Base-by-base conservation (phyloP, 2,329 filamentous ascomycete genomes). In the Periconia macrospinosa region DNA sequence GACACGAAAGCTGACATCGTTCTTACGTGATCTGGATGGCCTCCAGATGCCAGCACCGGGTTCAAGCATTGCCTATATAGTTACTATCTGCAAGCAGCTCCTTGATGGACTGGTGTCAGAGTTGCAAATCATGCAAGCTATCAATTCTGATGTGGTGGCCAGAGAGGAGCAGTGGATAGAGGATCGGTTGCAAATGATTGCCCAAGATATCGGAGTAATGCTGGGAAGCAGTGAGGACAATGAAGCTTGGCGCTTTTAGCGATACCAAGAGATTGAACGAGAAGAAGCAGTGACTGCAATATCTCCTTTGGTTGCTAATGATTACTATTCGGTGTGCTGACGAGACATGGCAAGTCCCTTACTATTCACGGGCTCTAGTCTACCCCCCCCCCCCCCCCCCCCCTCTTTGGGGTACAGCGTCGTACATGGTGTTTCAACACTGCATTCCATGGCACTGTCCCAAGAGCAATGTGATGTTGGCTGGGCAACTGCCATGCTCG, bases 141-240 rank as follows among this genome's bases (percentile, higher is more conserved):
- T 75, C 13, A 70, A 75, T 55, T 47, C 42, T 14, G 63, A 62
- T 30, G 62, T 73, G 5, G 66, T 70, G 10, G 49, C 51, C n/a
- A 60, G 53, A 37, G 74, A 75, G 54, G 67, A 66, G 54, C 55
- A 61, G 20, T 75, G 71, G 68, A 65, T 76, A 8, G 72, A 75
- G 53, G 57, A 53, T n/a, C 59, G 66, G 13, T 59, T 74, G 33
- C 54, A 60, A 37, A 56, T 49, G 10, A 71, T 73, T 30, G 68
- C 68, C 10, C 56, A 55, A 20, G 63, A 63, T 40, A 55, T 64
- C 50, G 60, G 57, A 37, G 45, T 50, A 10, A 56, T 60, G 10
- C 33, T 54, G 27, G 63, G 60, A 23, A 50, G 20, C 47, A 47
- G 53, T 20, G 46, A 55, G 35, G 59, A 63, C 17, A 60, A 27